Evolutionary conservation across 768 basidiomycete genomes (phyloP), one percentile per base, ranked within the genome.

Genomic region (Cytidiella melzeri): DNA sequence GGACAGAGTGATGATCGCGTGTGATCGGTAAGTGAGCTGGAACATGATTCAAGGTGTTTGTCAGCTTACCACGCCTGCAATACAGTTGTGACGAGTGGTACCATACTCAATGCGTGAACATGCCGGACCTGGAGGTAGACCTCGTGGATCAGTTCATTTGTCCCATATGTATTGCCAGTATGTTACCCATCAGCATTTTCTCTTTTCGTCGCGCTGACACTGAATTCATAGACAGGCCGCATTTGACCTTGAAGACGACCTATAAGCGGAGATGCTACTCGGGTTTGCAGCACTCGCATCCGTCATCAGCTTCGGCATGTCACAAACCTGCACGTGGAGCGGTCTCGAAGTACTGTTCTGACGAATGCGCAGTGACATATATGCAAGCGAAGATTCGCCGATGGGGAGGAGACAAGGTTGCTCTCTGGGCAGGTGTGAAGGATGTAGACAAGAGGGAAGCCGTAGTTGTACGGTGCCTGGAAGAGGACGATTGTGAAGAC

Each of bases 71-170:
- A n/a, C n/a, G n/a, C n/a, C n/a, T n/a, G n/a, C n/a, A n/a, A n/a
- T n/a, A n/a, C 49, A 92, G 92, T 24, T 95, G 92, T 65, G 92
- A 94, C 59, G 88, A 93, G 53, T 96, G 92, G 92, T 95, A 91
- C 64, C 92, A 96, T 62, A 86, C 87, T 0, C 75, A 80, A 42
- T 96, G 92, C 57, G 83, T 94, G 23, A 70, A 79, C 37, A 86
- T 94, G 76, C 78, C 81, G 21, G 91, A 94, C 52, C 70, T 81
- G 5, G 81, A 85, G 56, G 79, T 92, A 28, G 89, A 93, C 57
- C 79, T 96, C 13, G 87, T 96, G 27, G 93, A 95, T 69, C 86
- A 88, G 64, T 95, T 95, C 66, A 81, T 92, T 45, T 96, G 92
- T 65, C 91, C 92, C 1, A 70, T 73, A 3, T 95, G 92, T 62